A percentile compares a stretch with the other conserved stretches of the same genome.
Evolutionary conservation across 352 stramenopile species (phyloP).

Genomic region (Pythium dissotocum): DNA sequence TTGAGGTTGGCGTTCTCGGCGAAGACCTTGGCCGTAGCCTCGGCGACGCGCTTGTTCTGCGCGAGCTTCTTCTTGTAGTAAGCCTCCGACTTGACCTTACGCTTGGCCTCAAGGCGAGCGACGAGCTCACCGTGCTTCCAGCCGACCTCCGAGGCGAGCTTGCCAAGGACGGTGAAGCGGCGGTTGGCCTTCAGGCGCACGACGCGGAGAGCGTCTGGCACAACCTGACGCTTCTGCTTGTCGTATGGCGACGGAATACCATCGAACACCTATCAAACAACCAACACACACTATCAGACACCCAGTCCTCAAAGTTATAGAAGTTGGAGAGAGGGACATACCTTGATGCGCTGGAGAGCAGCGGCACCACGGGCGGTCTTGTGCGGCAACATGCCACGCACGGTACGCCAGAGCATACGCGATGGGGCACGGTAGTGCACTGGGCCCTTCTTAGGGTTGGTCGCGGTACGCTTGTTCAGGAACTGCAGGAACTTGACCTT

Average conservation of each 20-base stretch:
- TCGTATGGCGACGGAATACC: conserved; percentile 98
- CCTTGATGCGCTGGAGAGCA: conserved; percentile 95
- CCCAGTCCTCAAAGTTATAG: not conserved
- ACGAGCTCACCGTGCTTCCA: conserved; percentile 98
- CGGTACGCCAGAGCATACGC: conserved; percentile 90
- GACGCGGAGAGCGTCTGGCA: conserved; percentile 95
- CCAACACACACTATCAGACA: not conserved
- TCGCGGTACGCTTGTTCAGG: conserved; percentile 98
- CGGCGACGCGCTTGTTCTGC: conserved; percentile 87
- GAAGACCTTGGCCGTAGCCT: conserved; percentile 90
- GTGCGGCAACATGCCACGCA: conserved; percentile 99
- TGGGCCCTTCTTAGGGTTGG: conserved; percentile 96
- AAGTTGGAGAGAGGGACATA: conserved; percentile 21
- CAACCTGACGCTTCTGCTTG: conserved; percentile 99
- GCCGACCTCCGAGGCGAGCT: conserved; percentile 94
- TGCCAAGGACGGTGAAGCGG: conserved; percentile 95
- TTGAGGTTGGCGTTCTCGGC: conserved; percentile 84
- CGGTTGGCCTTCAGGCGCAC: conserved; percentile 94
- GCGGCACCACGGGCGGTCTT: conserved; percentile 97
- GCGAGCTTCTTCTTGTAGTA: conserved; percentile 98
- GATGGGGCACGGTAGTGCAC: conserved; percentile 98
- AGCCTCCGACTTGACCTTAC: conserved; percentile 93
- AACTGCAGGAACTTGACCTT: conserved; percentile 99
- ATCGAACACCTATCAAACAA: conserved; percentile 91
- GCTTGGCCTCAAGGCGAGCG: conserved; percentile 92